These are phyloP conservation scores for Aspergillus intermedius DNA, from an alignment of 2,329 filamentous ascomycete species.

Conservation along the genomic window DNA sequence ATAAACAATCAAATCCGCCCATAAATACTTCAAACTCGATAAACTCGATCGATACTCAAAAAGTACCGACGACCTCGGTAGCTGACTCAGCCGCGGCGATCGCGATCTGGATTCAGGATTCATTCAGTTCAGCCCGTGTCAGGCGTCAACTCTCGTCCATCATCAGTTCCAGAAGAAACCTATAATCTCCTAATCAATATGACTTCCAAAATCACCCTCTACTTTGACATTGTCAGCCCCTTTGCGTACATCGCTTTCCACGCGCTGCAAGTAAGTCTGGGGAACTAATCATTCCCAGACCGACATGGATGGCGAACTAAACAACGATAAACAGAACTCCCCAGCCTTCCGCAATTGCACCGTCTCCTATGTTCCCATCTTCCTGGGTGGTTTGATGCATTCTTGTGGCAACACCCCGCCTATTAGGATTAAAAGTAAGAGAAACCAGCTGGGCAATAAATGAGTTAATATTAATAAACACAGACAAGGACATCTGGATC, in stretches of 20 bases:
- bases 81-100: no score
- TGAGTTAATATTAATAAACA: neutral
- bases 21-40: no score
- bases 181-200: slow-evolving; percentile 29
- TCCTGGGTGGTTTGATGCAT: slow-evolving; percentile 56
- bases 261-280: slow-evolving; percentile 43
- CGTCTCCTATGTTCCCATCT: slow-evolving; percentile 53
- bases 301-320: neutral
- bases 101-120: neutral
- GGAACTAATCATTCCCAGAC: neutral
- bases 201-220: slow-evolving; percentile 49
- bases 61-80: no score
- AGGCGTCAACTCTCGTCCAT: neutral
- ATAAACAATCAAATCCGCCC: no score
- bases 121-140: neutral
- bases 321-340: slow-evolving; percentile 41
- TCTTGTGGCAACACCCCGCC: slow-evolving; percentile 49
- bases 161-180: neutral
- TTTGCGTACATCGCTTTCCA: slow-evolving; percentile 57
- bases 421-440: slow-evolving; percentile 50
- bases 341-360: slow-evolving; percentile 50
- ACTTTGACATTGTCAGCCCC: slow-evolving; percentile 54
- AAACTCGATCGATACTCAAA: no score
- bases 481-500: slow-evolving; percentile 57
- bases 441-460: neutral